Percentiles rank a stretch among this genome's conserved stretches.
Conservation (phyloP, 1,284 basidiomycete species). For the Leccinum subfulvum region DNA sequence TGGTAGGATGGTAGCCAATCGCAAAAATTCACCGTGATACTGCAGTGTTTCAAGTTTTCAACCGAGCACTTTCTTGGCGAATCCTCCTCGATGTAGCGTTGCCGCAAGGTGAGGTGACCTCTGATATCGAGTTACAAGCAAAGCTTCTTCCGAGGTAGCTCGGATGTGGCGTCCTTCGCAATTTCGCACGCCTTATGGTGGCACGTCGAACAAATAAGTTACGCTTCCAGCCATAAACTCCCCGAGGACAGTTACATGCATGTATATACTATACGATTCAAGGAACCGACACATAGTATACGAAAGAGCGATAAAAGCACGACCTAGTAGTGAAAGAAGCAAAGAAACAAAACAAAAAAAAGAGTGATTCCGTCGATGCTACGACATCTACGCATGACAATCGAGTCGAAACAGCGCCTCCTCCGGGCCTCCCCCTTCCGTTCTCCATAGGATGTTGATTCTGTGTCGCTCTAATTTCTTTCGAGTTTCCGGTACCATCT, state of each 20-base stretch:
- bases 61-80: background rate
- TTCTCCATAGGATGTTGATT: background rate
- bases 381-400: background rate
- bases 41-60: too few relatives aligned
- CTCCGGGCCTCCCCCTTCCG: background rate
- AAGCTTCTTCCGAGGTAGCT: too few relatives aligned
- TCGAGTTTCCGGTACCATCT: background rate
- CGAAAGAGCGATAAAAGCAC: background rate
- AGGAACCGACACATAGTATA: background rate
- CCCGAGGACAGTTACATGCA: background rate
- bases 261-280: background rate
- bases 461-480: background rate
- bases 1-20: too few relatives aligned
- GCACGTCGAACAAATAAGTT: too few relatives aligned
- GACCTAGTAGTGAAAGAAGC: background rate
- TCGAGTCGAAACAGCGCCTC: background rate
- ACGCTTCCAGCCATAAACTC: background rate
- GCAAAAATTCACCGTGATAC: too few relatives aligned
- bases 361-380: background rate
- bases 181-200: too few relatives aligned
- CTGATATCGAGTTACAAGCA: too few relatives aligned
- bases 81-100: background rate
- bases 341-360: background rate
- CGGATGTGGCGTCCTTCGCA: too few relatives aligned
- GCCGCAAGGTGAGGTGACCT: too few relatives aligned